Conservation (phyloP, 176 grass and related monocot genomes). For the Pontederia crassipes region DNA sequence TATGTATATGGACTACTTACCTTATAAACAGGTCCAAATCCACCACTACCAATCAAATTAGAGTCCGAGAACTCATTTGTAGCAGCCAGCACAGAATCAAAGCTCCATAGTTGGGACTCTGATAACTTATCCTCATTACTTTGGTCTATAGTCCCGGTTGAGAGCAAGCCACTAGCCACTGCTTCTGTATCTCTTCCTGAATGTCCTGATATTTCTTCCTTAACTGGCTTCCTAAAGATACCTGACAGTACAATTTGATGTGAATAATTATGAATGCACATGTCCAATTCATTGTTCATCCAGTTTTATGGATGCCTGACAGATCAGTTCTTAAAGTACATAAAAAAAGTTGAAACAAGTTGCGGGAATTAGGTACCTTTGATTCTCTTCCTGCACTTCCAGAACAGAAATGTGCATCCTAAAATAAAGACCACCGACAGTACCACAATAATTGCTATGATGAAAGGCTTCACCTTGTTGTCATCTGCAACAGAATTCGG, state of each 20-base stretch:
- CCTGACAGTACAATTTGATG: not conserved
- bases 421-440: not conserved
- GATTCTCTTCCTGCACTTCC: conserved; percentile 8
- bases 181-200: not conserved
- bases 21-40: conserved; percentile 16
- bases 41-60: conserved; percentile 11
- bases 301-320: too few relatives aligned
- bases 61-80: conserved; percentile 5
- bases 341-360: not conserved
- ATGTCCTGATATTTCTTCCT: not conserved
- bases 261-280: not conserved
- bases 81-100: conserved; percentile 3
- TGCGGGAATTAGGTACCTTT: not conserved
- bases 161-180: not conserved
- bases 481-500: not conserved
- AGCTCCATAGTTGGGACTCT: conserved; percentile 9
- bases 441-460: not conserved
- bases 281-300: too few relatives aligned
- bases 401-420: not conserved
- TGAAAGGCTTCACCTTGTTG: not conserved
- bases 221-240: not conserved
- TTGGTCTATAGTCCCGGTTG: not conserved
- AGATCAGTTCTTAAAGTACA: too few relatives aligned
- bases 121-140: not conserved
- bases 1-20: not conserved